Evolutionary conservation across 1,284 basidiomycete genomes (phyloP), one percentile per base, ranked within the genome.

Genomic region (Coniophora puteana): DNA sequence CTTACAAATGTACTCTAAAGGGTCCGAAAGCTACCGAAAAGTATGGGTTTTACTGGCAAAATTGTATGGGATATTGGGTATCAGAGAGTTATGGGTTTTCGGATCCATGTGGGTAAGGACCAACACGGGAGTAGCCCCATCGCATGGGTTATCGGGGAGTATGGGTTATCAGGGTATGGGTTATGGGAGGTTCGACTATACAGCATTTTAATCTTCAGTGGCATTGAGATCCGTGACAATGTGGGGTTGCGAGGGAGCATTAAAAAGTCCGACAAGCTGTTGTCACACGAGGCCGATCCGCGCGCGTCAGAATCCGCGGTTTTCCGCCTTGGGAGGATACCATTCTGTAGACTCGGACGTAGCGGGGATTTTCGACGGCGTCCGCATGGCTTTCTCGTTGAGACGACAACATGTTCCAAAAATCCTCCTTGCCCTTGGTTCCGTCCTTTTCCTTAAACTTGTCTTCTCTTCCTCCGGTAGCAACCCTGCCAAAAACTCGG

Each of bases 391-490:
- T 24, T 33, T 65, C 27, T 51, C 58, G 40, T 36, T 71, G 24
- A 67, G 71, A 30, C 65, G 71, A 33, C 63, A 69, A 16, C 67
- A 52, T 40, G 50, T 73, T 21, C 62, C 63, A 25, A 63, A 68
- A 17, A 44, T 74, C 20, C 41, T 64, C 23, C 55, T 65, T 41
- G 38, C 69, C 40, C 48, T 58, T 20, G 49, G 55, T 28, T 42
- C 59, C 27, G 51, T 53, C 40, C 53, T 69, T 41, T 57, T 67
- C 38, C 35, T 68, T 36, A n/a, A n/a, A n/a, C n/a, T 64, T 42
- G 57, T 74, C 35, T 53, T 78, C 46, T 69, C 75, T 54, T 72
- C 70, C 37, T 62, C 72, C 3, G 62, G 71, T 1, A 55, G 68
- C 14, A 45, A 61, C 11, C 48, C 64, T 13, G 53, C 65, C 39